These are phyloP conservation scores for Hirschfeldia incana DNA, from an alignment of 345 rosid genomes.

Conservation along the genomic window DNA sequence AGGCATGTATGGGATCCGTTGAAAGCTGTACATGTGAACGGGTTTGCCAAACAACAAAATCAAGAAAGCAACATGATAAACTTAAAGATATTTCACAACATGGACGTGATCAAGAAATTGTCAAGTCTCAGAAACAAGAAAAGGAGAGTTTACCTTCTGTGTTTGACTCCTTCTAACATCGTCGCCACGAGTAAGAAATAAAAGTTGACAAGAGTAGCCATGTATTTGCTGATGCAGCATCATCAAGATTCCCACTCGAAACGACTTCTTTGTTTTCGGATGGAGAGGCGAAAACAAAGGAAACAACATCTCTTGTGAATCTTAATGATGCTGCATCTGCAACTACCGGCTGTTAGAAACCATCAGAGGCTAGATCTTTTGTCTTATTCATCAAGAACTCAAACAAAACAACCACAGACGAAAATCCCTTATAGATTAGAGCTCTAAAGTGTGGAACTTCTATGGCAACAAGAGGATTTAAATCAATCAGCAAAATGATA, in stretches of 20 bases:
- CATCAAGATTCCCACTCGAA: conserved; percentile 97
- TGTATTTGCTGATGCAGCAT: conserved; percentile 95
- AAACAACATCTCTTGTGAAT: conserved; percentile 60
- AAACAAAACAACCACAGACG: conserved; percentile 8
- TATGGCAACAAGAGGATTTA: background rate
- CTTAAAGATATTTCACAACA: conserved; percentile 22
- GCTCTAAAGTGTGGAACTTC: background rate
- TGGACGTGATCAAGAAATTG: conserved; percentile 24
- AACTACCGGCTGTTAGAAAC: conserved; percentile 63
- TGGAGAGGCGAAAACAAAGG: conserved; percentile 20
- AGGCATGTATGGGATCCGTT: conserved; percentile 27
- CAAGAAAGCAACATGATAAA: conserved; percentile 17
- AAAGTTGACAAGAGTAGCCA: conserved; percentile 6
- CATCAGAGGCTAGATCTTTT: conserved; percentile 16
- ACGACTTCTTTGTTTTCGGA: conserved; percentile 31
- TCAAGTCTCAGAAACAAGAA: conserved; percentile 5
- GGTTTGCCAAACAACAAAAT: conserved; percentile 19
- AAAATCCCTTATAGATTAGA: background rate
- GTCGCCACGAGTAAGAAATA: no score
- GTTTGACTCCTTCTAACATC: conserved; percentile 22
- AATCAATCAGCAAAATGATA: conserved; percentile 3
- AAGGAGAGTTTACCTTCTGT: conserved; percentile 26
- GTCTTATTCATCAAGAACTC: conserved; percentile 6
- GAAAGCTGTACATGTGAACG: conserved; percentile 30
- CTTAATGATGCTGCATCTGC: conserved; percentile 95